Percentiles rank a stretch among this genome's conserved stretches.
phyloP scores from a whole-genome alignment of 1,139 yeast species.

The Starmera stellimalicola region DNA sequence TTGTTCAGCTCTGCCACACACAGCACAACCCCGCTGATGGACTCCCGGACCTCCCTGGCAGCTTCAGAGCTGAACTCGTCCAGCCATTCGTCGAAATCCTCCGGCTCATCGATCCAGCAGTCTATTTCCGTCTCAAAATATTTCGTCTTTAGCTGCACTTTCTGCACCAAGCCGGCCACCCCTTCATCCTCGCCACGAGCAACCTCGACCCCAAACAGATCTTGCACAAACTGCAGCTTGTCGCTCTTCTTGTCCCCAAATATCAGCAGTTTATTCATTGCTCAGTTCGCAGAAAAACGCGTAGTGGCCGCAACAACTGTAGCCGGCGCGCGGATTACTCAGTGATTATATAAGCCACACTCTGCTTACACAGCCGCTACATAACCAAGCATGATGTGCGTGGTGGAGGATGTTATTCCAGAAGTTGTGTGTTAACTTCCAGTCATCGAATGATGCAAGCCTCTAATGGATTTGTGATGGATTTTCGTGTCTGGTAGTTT shows the following conservation, averaged over 20 bases:
- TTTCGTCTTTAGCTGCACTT: conserved; percentile 14
- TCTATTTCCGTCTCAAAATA: conserved; percentile 20
- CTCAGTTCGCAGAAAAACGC: no score
- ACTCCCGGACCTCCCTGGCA: conserved; percentile 17
- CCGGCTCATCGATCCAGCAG: conserved; percentile 22
- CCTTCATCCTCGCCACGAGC: background rate
- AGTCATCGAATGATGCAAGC: no score
- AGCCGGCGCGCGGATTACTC: no score
- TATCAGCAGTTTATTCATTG: background rate
- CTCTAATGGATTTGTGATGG: no score
- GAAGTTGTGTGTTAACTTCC: no score
- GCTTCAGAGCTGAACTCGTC: conserved; percentile 16
- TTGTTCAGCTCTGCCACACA: background rate
- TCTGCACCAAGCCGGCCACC: background rate
- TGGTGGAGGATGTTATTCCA: no score
- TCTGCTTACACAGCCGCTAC: no score
- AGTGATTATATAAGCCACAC: no score
- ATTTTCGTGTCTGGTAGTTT: no score
- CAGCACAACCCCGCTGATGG: conserved; percentile 9
- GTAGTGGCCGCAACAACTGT: no score
- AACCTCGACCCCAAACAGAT: background rate
- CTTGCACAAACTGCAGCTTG: background rate
- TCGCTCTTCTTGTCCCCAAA: background rate
- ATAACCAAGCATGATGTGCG: no score
- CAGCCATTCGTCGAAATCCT: conserved; percentile 18